phyloP scores from a whole-genome alignment of 192 early-diverging fungal species.

The Entomortierella beljakovae region DNA sequence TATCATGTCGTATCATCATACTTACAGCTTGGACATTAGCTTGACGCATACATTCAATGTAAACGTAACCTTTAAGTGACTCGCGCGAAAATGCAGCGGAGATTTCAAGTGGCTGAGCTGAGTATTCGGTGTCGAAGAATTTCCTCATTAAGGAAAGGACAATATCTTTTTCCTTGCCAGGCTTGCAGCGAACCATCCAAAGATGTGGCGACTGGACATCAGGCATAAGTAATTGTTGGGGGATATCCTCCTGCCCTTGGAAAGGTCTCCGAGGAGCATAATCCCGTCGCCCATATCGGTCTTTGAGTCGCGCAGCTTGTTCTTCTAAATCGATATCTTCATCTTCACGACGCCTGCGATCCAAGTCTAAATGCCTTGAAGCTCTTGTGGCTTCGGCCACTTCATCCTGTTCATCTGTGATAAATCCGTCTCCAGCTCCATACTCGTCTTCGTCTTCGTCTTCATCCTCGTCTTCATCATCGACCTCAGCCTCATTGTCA shows the following conservation, averaged over 20 bases:
- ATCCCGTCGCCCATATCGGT: slow-evolving; percentile 77
- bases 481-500: slow-evolving; percentile 75
- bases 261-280: slow-evolving; percentile 52
- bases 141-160: slow-evolving; percentile 83
- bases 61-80: slow-evolving; percentile 88
- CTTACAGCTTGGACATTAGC: slow-evolving; percentile 78
- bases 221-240: slow-evolving; percentile 84
- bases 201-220: slow-evolving; percentile 90
- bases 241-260: slow-evolving; percentile 71
- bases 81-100: slow-evolving; percentile 87
- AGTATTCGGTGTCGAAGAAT: slow-evolving; percentile 74
- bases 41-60: slow-evolving; percentile 87
- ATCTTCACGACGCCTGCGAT: slow-evolving; percentile 70
- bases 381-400: slow-evolving; percentile 70
- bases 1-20: not conserved
- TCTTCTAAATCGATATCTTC: slow-evolving; percentile 87
- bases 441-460: slow-evolving; percentile 74
- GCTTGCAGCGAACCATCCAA: slow-evolving; percentile 89
- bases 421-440: slow-evolving; percentile 74
- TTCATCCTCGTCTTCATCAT: slow-evolving; percentile 79
- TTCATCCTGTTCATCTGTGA: slow-evolving; percentile 78
- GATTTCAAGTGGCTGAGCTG: slow-evolving; percentile 74
- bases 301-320: slow-evolving; percentile 78
- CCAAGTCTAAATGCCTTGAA: slow-evolving; percentile 77
- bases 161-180: slow-evolving; percentile 91